Conservation (phyloP, 345 rosid genomes). For the Kernera saxatilis region DNA sequence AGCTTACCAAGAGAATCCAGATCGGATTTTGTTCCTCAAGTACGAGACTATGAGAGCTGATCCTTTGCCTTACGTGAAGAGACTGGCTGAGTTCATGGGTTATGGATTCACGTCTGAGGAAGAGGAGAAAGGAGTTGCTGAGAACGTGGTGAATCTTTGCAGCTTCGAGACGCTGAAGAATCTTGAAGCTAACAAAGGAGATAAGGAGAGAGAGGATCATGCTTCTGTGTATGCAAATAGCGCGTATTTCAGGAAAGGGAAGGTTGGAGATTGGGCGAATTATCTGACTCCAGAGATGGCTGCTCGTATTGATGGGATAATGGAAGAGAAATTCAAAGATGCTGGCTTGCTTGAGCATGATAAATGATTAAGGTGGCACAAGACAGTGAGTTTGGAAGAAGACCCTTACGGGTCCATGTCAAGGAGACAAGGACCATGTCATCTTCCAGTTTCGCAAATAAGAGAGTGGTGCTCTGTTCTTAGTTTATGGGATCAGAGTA, state of each 20-base stretch:
- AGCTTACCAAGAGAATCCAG: conserved; percentile 23
- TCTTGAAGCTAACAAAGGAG: conserved; percentile 32
- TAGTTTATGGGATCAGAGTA: too few relatives aligned
- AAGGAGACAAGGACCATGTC: too few relatives aligned
- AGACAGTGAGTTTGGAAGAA: too few relatives aligned
- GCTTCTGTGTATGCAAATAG: conserved; percentile 14
- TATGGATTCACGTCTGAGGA: conserved; percentile 25
- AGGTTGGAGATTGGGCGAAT: conserved; percentile 40
- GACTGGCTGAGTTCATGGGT: conserved; percentile 30
- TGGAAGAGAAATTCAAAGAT: conserved; percentile 25
- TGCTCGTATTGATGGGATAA: conserved; percentile 22
- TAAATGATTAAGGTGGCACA: too few relatives aligned
- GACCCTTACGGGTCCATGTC: too few relatives aligned
- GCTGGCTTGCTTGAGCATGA: conserved; percentile 25
- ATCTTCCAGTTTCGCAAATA: too few relatives aligned
- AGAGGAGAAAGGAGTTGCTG: conserved; percentile 20
- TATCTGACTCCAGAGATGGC: conserved; percentile 37
- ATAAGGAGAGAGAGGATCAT: conserved; percentile 10
- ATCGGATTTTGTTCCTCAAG: conserved; percentile 22
- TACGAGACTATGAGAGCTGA: conserved; percentile 28
- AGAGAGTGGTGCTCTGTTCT: too few relatives aligned
- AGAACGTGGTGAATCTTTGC: conserved; percentile 26
- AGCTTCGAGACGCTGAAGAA: conserved; percentile 37
- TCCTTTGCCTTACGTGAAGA: conserved; percentile 27
- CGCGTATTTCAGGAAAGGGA: conserved; percentile 32